Evolutionary conservation across 495 filamentous ascomycete genomes (phyloP).

Genomic region (Hypomontagnella monticulosa): DNA sequence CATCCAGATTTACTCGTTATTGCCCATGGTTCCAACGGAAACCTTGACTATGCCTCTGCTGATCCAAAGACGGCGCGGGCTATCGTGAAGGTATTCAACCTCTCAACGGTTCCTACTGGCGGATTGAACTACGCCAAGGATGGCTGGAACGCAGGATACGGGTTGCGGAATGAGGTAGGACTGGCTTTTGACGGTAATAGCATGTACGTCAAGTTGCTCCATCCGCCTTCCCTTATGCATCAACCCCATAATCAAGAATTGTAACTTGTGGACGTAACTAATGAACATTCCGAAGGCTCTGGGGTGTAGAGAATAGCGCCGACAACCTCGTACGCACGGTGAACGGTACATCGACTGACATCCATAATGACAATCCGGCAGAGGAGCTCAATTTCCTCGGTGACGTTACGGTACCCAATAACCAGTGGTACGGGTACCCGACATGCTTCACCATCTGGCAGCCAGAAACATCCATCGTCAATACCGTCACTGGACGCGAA

Average conservation of each 20-base stretch:
- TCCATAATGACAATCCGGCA: conserved; percentile 76
- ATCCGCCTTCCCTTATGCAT: neutral
- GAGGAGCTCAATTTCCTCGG: conserved; percentile 81
- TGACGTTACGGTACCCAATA: conserved; percentile 58
- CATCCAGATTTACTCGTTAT: conserved; percentile 64
- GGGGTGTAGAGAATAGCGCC: conserved; percentile 76
- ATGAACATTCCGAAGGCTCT: conserved; percentile 64
- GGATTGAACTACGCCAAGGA: conserved; percentile 54
- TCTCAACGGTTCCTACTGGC: conserved; percentile 51
- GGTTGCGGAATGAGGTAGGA: conserved; percentile 77
- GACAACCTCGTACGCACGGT: conserved; percentile 65
- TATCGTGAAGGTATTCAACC: conserved; percentile 73
- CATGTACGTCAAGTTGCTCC: conserved; percentile 27
- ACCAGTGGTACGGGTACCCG: conserved; percentile 74
- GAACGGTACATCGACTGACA: conserved; percentile 57
- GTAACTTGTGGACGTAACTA: conserved; percentile 52
- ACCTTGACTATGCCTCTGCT: conserved; percentile 64
- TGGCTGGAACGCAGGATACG: conserved; percentile 73
- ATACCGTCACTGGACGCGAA: neutral
- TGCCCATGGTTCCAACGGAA: conserved; percentile 68
- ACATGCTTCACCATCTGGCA: conserved; percentile 71
- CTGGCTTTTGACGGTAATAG: conserved; percentile 55
- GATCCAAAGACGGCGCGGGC: conserved; percentile 63
- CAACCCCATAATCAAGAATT: neutral
- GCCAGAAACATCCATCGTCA: conserved; percentile 43